Evolutionary conservation across 441 rosid species (phyloP), one percentile per base, ranked within the genome.

Genomic region (Rhodomyrtus psidioides): DNA sequence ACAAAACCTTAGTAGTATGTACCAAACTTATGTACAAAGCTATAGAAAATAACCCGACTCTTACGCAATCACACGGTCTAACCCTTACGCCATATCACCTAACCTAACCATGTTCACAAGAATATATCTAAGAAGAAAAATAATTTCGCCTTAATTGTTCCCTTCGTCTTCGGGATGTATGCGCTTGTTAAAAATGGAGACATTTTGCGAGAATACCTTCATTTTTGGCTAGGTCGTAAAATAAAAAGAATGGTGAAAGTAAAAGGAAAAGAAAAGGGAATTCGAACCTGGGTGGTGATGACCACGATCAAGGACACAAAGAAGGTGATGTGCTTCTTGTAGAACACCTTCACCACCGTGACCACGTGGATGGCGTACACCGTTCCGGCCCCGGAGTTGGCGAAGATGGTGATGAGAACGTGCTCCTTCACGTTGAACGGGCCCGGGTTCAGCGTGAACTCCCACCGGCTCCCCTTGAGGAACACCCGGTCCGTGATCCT

Each of bases 341-440:
- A 96, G 83, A 95, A 96, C 84, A 90, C 94, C 88, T 95, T 97
- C 42, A 97, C 98, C 30, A 95, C 99, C 9, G 98, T 97, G 21
- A 97, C 97, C 23, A 97, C 49, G 86, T 95, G 96, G 53, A 97
- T 94, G 51, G 99, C 99, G 85, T 95, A 95, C 74, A 97, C 98
- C 55, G 96, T 94, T 15, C 98, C 98, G 60, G 99, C 98, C 86
- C 99, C 99, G 6, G 99, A 96, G 79, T 95, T 97, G 26, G 99
- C 99, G 82, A 96, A 95, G 26, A 96, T 95, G 55, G 99, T 96
- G 74, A 96, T 95, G 30, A 95, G 91, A 42, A 96, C 98, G 91
- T 96, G 99, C 86, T 96, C 99, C 90, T 96, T 96, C 24, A 95
- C 96, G 86, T 96, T 95, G 91, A 95, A 96, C 8, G 99, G 98